These are phyloP conservation scores for Lasiodiplodia sp. DNA, from an alignment of 2,329 filamentous ascomycete genomes.

Conservation along the genomic window DNA sequence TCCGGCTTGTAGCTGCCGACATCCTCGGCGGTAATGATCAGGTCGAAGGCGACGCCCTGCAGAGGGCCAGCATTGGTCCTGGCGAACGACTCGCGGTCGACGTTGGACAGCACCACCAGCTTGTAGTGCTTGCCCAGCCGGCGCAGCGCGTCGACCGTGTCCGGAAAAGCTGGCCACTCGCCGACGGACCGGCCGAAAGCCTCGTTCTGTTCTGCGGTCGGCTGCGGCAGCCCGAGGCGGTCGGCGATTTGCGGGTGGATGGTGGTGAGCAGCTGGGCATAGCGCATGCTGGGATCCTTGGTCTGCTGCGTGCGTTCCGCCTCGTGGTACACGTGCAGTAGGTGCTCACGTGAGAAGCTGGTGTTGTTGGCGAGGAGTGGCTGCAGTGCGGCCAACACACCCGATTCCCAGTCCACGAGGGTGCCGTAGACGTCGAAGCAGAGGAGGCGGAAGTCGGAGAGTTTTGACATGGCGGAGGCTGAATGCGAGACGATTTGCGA, in stretches of 20 bases:
- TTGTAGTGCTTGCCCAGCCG: slow-evolving; percentile 61
- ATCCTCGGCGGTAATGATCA: slow-evolving; percentile 73
- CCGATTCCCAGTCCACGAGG: slow-evolving; percentile 79
- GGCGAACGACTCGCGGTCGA: slow-evolving; percentile 62
- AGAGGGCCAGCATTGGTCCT: slow-evolving; percentile 59
- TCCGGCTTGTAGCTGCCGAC: slow-evolving; percentile 77
- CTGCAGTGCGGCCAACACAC: slow-evolving; percentile 63
- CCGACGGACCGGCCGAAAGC: slow-evolving; percentile 62
- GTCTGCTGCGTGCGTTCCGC: slow-evolving; percentile 57
- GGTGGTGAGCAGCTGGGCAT: slow-evolving; percentile 65
- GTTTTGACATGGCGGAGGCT: not conserved
- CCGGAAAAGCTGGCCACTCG: slow-evolving; percentile 64
- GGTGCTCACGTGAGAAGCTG: slow-evolving; percentile 47
- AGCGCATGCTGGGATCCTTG: slow-evolving; percentile 64
- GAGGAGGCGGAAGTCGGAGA: slow-evolving; percentile 46
- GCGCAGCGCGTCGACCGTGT: slow-evolving; percentile 63
- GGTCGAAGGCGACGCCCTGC: slow-evolving; percentile 65
- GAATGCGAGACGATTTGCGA: not conserved
- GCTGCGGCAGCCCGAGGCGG: slow-evolving; percentile 48
- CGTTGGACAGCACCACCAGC: slow-evolving; percentile 68
- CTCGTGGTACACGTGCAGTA: slow-evolving; percentile 45
- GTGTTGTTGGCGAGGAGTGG: slow-evolving; percentile 55
- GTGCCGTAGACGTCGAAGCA: slow-evolving; percentile 84
- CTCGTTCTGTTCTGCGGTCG: slow-evolving; percentile 50
- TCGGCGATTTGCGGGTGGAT: slow-evolving; percentile 58